These are phyloP conservation scores for Fraxinus cuspidata DNA, from an alignment of 257 asterid species.

Conservation along the genomic window DNA sequence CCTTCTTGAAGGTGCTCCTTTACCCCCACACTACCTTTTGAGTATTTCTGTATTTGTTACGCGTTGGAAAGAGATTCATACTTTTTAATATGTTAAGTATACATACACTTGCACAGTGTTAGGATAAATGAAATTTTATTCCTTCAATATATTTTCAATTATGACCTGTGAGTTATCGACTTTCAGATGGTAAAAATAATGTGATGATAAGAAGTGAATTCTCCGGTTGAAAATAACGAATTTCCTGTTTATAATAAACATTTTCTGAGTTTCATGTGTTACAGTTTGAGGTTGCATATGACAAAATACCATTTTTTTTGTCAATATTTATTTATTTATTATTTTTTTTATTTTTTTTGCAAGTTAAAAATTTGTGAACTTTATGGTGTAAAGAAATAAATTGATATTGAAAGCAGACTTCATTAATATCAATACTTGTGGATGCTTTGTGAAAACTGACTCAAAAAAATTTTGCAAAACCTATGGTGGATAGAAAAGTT, in stretches of 20 bases:
- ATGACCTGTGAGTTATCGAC: not conserved
- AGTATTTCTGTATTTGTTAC: not conserved
- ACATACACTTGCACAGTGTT: not conserved
- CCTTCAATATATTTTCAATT: not conserved
- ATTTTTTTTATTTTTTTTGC: too few relatives aligned
- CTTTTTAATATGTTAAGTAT: conserved; percentile 23
- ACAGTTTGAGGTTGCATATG: not conserved
- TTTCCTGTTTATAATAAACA: too few relatives aligned
- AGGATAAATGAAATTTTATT: not conserved
- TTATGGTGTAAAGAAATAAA: not conserved
- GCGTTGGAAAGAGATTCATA: not conserved
- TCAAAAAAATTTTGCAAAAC: not conserved
- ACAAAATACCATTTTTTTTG: not conserved
- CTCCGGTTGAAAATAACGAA: not conserved
- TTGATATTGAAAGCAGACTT: not conserved
- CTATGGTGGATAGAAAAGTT: not conserved
- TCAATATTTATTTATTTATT: too few relatives aligned
- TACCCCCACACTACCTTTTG: not conserved
- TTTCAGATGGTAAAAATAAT: not conserved
- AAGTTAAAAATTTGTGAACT: not conserved
- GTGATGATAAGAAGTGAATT: not conserved
- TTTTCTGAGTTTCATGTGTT: not conserved
- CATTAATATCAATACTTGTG: not conserved
- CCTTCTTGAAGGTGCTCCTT: conserved; percentile 66
- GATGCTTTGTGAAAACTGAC: not conserved